These are phyloP conservation scores for Candolleomyces eurysporus DNA, from an alignment of 768 basidiomycete species.

Conservation along the genomic window DNA sequence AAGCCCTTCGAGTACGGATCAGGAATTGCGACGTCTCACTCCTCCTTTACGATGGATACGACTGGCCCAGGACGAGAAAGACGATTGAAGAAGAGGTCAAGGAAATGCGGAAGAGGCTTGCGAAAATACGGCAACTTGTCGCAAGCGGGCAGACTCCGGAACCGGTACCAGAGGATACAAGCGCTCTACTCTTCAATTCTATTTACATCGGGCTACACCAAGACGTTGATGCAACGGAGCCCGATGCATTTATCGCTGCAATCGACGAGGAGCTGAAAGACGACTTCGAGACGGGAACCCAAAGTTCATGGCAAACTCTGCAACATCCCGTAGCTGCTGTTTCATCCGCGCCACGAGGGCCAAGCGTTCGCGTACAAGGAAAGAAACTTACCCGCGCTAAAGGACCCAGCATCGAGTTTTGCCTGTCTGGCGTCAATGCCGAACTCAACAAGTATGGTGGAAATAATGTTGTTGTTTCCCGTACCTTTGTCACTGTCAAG, in stretches of 20 bases:
- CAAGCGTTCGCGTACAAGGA: constrained; percentile 44
- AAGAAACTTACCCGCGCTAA: constrained; percentile 71
- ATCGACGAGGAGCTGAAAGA: constrained; percentile 90
- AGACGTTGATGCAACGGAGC: constrained; percentile 71
- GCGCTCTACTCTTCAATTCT: constrained; percentile 87
- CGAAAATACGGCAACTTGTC: constrained; percentile 88
- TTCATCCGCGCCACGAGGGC: constrained; percentile 29
- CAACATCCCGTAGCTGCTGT: constrained; percentile 18
- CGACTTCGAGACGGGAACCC: constrained; percentile 67
- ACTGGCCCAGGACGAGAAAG: constrained; percentile 85
- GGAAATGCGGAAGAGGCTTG: constrained; percentile 80
- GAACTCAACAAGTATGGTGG: constrained; percentile 67
- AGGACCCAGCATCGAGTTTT: constrained; percentile 81
- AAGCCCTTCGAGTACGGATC: constrained; percentile 52
- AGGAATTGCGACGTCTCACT: constrained; percentile 63
- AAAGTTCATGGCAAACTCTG: constrained; percentile 92
- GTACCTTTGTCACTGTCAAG: constrained; percentile 63
- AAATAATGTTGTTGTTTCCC: constrained; percentile 56
- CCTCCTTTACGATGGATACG: constrained; percentile 90
- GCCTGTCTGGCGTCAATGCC: constrained; percentile 58
- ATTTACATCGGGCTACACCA: constrained; percentile 89
- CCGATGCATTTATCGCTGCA: constrained; percentile 77
- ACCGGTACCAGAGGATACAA: constrained; percentile 67
- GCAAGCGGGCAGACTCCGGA: constrained; percentile 88
- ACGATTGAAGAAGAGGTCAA: constrained; percentile 86